phyloP scores from a whole-genome alignment of 306 rosid genomes.

The Luffa acutangula region DNA sequence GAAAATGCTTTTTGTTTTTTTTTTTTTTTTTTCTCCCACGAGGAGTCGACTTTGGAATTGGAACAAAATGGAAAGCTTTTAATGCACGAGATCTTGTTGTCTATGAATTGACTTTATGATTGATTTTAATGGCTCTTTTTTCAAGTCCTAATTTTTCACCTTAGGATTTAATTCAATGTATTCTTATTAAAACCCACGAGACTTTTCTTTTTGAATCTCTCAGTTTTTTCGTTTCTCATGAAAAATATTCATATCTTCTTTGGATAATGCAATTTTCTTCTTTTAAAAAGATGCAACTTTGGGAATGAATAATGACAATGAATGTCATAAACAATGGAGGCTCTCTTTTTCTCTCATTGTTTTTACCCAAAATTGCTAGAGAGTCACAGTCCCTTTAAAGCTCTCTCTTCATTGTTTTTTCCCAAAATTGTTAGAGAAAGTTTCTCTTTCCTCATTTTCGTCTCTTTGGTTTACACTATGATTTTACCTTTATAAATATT shows the following conservation, averaged over 20 bases:
- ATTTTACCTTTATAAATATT: too few relatives aligned
- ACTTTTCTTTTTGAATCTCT: background rate
- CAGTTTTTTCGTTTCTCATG: background rate
- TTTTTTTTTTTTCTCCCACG: background rate
- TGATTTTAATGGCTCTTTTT: background rate
- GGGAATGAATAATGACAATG: background rate
- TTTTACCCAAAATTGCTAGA: background rate
- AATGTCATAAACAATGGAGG: background rate
- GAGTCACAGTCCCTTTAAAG: too few relatives aligned
- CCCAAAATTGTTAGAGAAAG: too few relatives aligned
- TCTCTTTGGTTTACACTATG: too few relatives aligned
- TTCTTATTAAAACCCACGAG: background rate
- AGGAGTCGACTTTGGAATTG: slow-evolving; percentile 6
- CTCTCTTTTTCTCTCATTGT: background rate
- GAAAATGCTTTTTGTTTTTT: background rate
- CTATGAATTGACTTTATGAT: background rate
- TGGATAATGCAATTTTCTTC: background rate
- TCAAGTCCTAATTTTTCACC: background rate
- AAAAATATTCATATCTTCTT: background rate
- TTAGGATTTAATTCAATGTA: background rate
- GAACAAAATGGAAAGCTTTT: slow-evolving; percentile 1
- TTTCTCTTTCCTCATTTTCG: too few relatives aligned
- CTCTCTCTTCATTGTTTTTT: too few relatives aligned
- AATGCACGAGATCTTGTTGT: background rate
- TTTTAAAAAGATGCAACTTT: background rate